Evolutionary conservation across 345 rosid species (phyloP).

Genomic region (Brassica cretica): DNA sequence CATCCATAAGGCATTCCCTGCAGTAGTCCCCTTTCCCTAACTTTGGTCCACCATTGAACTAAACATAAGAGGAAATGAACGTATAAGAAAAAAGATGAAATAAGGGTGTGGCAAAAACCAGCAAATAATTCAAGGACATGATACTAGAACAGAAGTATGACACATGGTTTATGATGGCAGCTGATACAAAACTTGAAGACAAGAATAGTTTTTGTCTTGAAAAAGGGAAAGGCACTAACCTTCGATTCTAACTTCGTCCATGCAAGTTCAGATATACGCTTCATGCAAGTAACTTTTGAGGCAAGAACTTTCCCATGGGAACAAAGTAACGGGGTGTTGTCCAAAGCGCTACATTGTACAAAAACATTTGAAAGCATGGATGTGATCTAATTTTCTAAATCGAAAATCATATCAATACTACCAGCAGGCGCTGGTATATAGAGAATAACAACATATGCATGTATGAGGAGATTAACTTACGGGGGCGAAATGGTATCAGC

Average conservation of each 20-base stretch:
- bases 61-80: conserved; percentile 23
- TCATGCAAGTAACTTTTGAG: conserved; percentile 68
- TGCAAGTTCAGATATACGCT: conserved; percentile 73
- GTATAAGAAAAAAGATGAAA: conserved; percentile 28
- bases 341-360: conserved; percentile 48
- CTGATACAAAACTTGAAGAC: conserved; percentile 18
- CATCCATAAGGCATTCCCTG: conserved; percentile 73
- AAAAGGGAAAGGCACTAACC: conserved; percentile 37
- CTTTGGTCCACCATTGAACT: conserved; percentile 84
- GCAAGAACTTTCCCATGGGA: conserved; percentile 77
- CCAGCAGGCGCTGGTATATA: conserved; percentile 13
- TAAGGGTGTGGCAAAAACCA: conserved; percentile 8
- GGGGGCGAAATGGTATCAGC: conserved; percentile 67
- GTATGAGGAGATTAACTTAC: conserved; percentile 50
- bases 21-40: conserved; percentile 73
- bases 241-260: conserved; percentile 72
- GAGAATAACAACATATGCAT: conserved; percentile 12
- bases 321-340: conserved; percentile 78
- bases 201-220: conserved; percentile 5
- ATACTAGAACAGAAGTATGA: conserved; percentile 13
- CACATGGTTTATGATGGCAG: conserved; percentile 12
- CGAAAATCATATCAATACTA: not conserved
- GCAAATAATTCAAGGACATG: conserved; percentile 13
- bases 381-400: conserved; percentile 24
- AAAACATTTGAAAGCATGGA: conserved; percentile 10